phyloP scores from a whole-genome alignment of 2,329 filamentous ascomycete genomes.

The Aspergillus piperis region DNA sequence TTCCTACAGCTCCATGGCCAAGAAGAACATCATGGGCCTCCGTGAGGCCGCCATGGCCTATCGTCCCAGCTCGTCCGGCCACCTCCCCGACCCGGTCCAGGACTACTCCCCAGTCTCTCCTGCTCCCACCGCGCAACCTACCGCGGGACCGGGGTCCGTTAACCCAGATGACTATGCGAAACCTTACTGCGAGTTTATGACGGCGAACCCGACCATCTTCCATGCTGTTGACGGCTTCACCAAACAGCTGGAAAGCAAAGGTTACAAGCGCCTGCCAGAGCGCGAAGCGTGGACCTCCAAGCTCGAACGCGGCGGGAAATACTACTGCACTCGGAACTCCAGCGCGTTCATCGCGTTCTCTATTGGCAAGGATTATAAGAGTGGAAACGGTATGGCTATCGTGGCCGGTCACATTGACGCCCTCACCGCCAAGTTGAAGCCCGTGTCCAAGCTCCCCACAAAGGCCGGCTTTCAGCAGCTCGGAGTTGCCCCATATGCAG shows the following conservation, averaged over 20 bases:
- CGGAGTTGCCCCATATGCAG: slow-evolving; percentile 89
- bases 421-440: slow-evolving; percentile 86
- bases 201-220: slow-evolving; percentile 88
- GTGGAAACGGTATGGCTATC: slow-evolving; percentile 84
- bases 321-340: slow-evolving; percentile 83
- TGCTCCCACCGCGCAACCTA: slow-evolving; percentile 15
- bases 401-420: slow-evolving; percentile 93
- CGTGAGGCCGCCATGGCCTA: slow-evolving; percentile 34
- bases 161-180: slow-evolving; percentile 68
- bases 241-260: slow-evolving; percentile 67
- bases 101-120: slow-evolving; percentile 12
- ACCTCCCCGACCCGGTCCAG: slow-evolving; percentile 28
- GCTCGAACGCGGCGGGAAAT: slow-evolving; percentile 79
- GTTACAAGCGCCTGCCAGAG: slow-evolving; percentile 74
- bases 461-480: slow-evolving; percentile 86
- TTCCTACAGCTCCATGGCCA: slow-evolving; percentile 30
- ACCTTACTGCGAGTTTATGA: slow-evolving; percentile 85
- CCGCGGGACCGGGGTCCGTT: slow-evolving; percentile 18
- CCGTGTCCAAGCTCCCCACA: slow-evolving; percentile 78
- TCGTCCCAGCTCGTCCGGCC: slow-evolving; percentile 26
- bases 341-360: slow-evolving; percentile 83
- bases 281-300: slow-evolving; percentile 74
- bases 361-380: slow-evolving; percentile 75
- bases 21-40: slow-evolving; percentile 29
- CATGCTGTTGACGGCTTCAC: slow-evolving; percentile 82